Evolutionary conservation across 2,329 filamentous ascomycete genomes (phyloP).

Genomic region (Arachnomyces sp.): DNA sequence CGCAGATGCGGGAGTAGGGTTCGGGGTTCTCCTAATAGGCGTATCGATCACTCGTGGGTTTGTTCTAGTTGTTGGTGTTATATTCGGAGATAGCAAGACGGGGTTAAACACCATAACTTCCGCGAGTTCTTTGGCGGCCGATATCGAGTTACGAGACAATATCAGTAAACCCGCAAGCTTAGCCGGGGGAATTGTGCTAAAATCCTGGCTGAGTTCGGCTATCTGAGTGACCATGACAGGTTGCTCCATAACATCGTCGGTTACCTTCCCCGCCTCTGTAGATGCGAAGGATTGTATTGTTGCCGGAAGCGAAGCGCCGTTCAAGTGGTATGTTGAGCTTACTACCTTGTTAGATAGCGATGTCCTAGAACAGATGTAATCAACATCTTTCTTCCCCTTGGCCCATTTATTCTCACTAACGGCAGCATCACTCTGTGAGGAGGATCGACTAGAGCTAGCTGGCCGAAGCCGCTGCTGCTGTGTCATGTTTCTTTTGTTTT

Average conservation of each 20-base stretch:
- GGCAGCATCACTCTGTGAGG: conserved; percentile 10
- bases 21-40: background rate
- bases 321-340: conserved; percentile 52
- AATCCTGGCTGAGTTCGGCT: conserved; percentile 48
- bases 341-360: conserved; percentile 40
- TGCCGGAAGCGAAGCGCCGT: conserved; percentile 47
- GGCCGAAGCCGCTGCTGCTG: conserved; percentile 4
- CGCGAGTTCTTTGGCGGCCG: conserved; percentile 54
- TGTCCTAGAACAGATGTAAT: conserved; percentile 51
- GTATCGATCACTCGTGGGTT: background rate
- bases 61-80: conserved; percentile 37
- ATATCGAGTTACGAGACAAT: conserved; percentile 50
- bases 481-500: conserved; percentile 35
- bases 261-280: conserved; percentile 36
- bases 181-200: conserved; percentile 42
- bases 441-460: conserved; percentile 12
- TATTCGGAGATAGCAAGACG: conserved; percentile 21
- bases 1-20: conserved; percentile 21
- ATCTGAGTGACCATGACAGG: conserved; percentile 42
- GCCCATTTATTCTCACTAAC: conserved; percentile 51
- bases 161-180: conserved; percentile 48
- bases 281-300: conserved; percentile 51
- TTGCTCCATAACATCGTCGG: conserved; percentile 31
- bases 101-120: conserved; percentile 40
- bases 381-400: conserved; percentile 48